Percentiles rank a stretch among this genome's conserved stretches.
phyloP scores from a whole-genome alignment of 352 stramenopile species.

The Phytophthora fragariae region DNA sequence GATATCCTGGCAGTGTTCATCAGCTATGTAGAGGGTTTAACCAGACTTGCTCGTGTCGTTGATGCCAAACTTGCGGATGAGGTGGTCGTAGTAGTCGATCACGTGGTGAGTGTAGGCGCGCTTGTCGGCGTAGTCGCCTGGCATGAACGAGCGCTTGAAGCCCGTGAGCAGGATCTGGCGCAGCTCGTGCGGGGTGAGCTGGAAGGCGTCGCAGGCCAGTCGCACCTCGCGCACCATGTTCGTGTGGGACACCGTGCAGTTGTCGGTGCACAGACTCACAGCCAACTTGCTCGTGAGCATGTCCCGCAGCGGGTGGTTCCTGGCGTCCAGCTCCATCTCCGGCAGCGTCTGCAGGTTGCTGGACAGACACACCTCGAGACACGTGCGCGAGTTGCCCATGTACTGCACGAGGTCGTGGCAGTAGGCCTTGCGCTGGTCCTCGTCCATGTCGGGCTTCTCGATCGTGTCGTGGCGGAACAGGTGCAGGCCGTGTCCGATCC shows the following conservation, averaged over 20 bases:
- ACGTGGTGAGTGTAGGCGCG: conserved; percentile 86
- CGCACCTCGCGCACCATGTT: conserved; percentile 86
- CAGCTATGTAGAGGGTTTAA: conserved; percentile 1
- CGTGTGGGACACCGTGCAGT: conserved; percentile 88
- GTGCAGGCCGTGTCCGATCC: conserved; percentile 87
- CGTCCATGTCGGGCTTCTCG: conserved; percentile 54
- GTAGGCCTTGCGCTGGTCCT: conserved; percentile 60
- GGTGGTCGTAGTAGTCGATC: conserved; percentile 88
- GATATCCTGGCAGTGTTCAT: not conserved
- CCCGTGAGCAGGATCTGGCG: conserved; percentile 82
- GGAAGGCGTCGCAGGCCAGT: conserved; percentile 83
- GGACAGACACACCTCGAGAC: conserved; percentile 88
- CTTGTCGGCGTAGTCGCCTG: conserved; percentile 77
- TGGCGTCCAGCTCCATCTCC: conserved; percentile 75
- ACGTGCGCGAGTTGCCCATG: conserved; percentile 82
- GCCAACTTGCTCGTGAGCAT: conserved; percentile 89
- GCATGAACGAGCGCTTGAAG: conserved; percentile 90
- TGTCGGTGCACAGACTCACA: conserved; percentile 88
- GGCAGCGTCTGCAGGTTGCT: conserved; percentile 90
- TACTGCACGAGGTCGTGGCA: conserved; percentile 87
- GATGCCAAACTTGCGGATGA: conserved; percentile 77
- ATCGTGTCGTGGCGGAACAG: conserved; percentile 87
- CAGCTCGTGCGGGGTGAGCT: conserved; percentile 75
- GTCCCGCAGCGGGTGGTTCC: conserved; percentile 73
- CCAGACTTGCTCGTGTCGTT: conserved; percentile 47